A percentile compares a stretch with the other conserved stretches of the same genome.
Conservation (phyloP, 2,329 filamentous ascomycete genomes). For the Elsinoe necatrix region DNA sequence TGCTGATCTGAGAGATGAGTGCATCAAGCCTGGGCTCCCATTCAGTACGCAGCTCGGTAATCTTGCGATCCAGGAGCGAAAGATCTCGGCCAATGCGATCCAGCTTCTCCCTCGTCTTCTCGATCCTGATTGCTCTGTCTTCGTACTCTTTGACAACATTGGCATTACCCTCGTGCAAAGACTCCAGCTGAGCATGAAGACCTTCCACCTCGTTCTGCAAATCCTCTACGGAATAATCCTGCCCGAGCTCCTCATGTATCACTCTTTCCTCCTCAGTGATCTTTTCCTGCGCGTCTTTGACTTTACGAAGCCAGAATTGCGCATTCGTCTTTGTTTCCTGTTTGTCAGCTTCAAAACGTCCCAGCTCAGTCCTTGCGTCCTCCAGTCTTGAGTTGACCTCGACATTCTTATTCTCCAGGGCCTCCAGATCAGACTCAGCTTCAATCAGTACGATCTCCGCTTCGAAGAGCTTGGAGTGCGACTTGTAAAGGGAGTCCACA, state of each 20-base stretch:
- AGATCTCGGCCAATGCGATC: constrained; percentile 49
- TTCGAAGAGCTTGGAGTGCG: constrained; percentile 58
- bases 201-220: constrained; percentile 66
- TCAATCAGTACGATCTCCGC: constrained; percentile 66
- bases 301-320: constrained; percentile 19
- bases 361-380: constrained; percentile 36
- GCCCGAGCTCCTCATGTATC: constrained; percentile 20
- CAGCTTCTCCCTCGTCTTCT: constrained; percentile 53
- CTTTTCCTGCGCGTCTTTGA: constrained; percentile 20
- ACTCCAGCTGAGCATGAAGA: constrained; percentile 65
- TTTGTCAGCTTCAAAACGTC: constrained; percentile 29
- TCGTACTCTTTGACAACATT: constrained; percentile 71
- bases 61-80: constrained; percentile 47
- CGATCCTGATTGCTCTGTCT: constrained; percentile 61
- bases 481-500: constrained; percentile 53
- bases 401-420: constrained; percentile 57
- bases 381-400: constrained; percentile 50
- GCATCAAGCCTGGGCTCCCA: constrained; percentile 82
- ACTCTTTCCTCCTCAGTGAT: constrained; percentile 24
- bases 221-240: constrained; percentile 42
- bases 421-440: constrained; percentile 68
- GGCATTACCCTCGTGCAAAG: constrained; percentile 70
- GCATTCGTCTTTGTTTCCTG: constrained; percentile 16
- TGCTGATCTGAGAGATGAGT: constrained; percentile 72
- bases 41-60: constrained; percentile 55